Evolutionary conservation across 164 flowering plant species (phyloP).

Genomic region (Litsea cubeba): DNA sequence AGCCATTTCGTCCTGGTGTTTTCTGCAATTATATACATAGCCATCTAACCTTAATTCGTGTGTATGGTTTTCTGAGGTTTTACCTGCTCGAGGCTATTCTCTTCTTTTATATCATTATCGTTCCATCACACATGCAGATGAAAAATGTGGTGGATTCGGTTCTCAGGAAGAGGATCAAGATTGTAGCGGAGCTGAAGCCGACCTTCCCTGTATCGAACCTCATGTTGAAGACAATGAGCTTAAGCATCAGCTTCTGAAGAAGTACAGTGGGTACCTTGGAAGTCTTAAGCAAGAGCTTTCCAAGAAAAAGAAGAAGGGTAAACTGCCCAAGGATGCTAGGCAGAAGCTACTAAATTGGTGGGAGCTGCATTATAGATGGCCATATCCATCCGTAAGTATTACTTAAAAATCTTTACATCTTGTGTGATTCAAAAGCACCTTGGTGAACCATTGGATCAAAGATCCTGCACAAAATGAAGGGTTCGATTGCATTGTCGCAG

Average conservation of each 20-base stretch:
- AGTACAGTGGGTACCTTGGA: constrained; percentile 84
- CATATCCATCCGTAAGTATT: constrained; percentile 71
- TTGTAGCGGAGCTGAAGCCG: constrained; percentile 71
- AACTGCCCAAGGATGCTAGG: constrained; percentile 85
- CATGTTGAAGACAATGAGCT: constrained; percentile 80
- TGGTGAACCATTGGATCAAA: neutral
- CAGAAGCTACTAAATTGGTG: constrained; percentile 89
- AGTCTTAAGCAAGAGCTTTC: constrained; percentile 89
- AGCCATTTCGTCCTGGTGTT: neutral
- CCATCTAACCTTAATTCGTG: neutral
- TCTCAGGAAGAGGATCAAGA: constrained; percentile 86
- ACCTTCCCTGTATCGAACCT: constrained; percentile 71
- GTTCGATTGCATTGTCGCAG: too few relatives aligned
- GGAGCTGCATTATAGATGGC: constrained; percentile 93
- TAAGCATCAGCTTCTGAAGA: constrained; percentile 71
- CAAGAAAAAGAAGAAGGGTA: constrained; percentile 88
- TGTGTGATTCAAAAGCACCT: too few relatives aligned
- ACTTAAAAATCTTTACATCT: neutral
- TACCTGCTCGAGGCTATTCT: neutral
- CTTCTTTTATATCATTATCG: neutral
- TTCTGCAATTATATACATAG: neutral
- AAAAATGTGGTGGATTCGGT: constrained; percentile 62
- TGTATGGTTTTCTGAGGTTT: neutral
- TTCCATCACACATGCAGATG: constrained; percentile 34
- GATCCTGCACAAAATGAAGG: neutral